phyloP scores from a whole-genome alignment of 345 rosid species.

The Heritiera fomes region DNA sequence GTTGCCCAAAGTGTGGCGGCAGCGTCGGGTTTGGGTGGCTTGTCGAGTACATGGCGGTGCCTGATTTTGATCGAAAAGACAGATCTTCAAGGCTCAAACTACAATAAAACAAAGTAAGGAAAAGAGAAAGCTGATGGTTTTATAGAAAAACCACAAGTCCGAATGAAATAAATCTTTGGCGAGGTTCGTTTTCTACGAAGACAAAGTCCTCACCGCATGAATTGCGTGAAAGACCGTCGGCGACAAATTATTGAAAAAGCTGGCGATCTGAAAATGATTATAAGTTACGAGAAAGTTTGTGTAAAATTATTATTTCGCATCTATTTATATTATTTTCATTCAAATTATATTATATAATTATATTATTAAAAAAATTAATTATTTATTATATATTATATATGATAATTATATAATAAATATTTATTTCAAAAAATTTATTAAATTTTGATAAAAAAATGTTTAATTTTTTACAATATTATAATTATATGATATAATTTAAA shows the following conservation, averaged over 20 bases:
- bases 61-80: not conserved
- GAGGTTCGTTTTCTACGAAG: not conserved
- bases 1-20: not conserved
- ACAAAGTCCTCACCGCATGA: not conserved
- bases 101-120: too few relatives aligned
- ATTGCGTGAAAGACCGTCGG: not conserved
- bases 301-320: too few relatives aligned
- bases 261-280: not conserved
- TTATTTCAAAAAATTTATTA: too few relatives aligned
- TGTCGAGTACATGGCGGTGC: not conserved
- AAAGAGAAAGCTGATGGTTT: not conserved
- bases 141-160: not conserved
- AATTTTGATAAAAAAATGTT: too few relatives aligned
- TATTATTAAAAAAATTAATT: too few relatives aligned
- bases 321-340: too few relatives aligned
- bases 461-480: too few relatives aligned
- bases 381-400: too few relatives aligned
- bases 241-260: not conserved
- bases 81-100: not conserved
- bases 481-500: too few relatives aligned
- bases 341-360: too few relatives aligned
- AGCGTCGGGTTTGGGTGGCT: not conserved
- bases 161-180: not conserved
- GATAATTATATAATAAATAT: too few relatives aligned
- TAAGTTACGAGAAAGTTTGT: too few relatives aligned